Percentiles rank a stretch among this genome's conserved stretches.
phyloP scores from a whole-genome alignment of 2,329 filamentous ascomycete species.

The Ilyonectria sp. region DNA sequence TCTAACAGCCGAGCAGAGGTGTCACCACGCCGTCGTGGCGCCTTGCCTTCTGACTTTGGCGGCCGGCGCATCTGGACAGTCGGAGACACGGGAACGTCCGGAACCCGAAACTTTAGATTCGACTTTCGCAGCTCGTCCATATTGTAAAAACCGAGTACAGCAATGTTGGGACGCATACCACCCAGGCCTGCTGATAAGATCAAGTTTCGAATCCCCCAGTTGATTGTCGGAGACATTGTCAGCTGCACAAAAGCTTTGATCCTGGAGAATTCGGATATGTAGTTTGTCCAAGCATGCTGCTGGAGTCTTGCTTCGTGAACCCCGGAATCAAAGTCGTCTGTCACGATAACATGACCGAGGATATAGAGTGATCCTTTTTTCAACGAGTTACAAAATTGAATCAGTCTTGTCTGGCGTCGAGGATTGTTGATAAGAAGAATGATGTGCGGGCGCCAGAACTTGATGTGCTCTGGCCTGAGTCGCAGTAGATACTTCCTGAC shows the following conservation, averaged over 20 bases:
- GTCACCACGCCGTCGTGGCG: slow-evolving; percentile 62
- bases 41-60: slow-evolving; percentile 51
- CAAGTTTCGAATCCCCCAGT: slow-evolving; percentile 88
- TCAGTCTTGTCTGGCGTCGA: slow-evolving; percentile 84
- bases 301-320: slow-evolving; percentile 87
- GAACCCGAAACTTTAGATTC: slow-evolving; percentile 69
- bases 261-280: slow-evolving; percentile 84
- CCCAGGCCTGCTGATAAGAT: slow-evolving; percentile 86
- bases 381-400: slow-evolving; percentile 92
- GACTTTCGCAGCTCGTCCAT: slow-evolving; percentile 81
- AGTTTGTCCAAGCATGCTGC: slow-evolving; percentile 87
- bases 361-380: slow-evolving; percentile 92
- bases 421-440: slow-evolving; percentile 88
- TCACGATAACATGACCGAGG: slow-evolving; percentile 89
- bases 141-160: slow-evolving; percentile 85
- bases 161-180: slow-evolving; percentile 92
- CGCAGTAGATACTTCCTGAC: slow-evolving; percentile 89
- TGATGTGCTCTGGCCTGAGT: slow-evolving; percentile 90
- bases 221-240: slow-evolving; percentile 84
- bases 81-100: slow-evolving; percentile 61
- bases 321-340: slow-evolving; percentile 83
- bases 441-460: slow-evolving; percentile 93
- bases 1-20: slow-evolving; percentile 70
- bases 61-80: slow-evolving; percentile 51
- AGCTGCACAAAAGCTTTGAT: slow-evolving; percentile 94